Conservation (phyloP, 2,329 filamentous ascomycete genomes). For the Exserohilum turcica region DNA sequence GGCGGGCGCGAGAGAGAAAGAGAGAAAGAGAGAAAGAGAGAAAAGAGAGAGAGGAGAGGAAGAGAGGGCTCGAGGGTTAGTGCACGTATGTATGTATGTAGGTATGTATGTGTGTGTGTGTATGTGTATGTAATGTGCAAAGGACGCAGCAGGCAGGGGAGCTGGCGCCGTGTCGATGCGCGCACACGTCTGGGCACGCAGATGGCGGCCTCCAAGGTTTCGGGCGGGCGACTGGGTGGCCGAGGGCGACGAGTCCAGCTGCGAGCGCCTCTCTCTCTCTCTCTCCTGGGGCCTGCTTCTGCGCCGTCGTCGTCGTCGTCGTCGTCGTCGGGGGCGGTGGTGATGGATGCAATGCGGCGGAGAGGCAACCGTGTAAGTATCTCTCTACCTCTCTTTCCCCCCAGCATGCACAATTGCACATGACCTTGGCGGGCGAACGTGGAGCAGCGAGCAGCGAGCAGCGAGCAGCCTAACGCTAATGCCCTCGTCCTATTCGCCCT, state of each 20-base stretch:
- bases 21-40: conserved; percentile 1
- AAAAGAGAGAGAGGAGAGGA: conserved; percentile 12
- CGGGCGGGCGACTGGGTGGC: neutral
- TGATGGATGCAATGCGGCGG: too few species aligned
- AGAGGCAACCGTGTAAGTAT: too few species aligned
- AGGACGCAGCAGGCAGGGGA: conserved; percentile 23
- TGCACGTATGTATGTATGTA: too few species aligned
- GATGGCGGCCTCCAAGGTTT: conserved; percentile 8
- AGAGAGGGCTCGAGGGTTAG: conserved; percentile 24
- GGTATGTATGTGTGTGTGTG: too few species aligned
- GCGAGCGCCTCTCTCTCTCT: neutral
- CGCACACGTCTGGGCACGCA: conserved; percentile 14
- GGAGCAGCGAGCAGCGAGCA: neutral
- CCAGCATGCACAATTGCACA: too few species aligned
- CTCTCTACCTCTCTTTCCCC: too few species aligned
- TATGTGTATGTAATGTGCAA: too few species aligned
- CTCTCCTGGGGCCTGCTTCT: too few species aligned
- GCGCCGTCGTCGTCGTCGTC: too few species aligned
- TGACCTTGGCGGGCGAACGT: neutral
- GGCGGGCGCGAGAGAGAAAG: neutral
- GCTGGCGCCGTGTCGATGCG: conserved; percentile 19
- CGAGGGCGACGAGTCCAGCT: neutral
- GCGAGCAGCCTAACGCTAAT: neutral
- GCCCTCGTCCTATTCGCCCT: conserved; percentile 10
- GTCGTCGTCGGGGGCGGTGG: too few species aligned